Conservation (phyloP, 768 basidiomycete genomes). For the Mycena albidolilacea region DNA sequence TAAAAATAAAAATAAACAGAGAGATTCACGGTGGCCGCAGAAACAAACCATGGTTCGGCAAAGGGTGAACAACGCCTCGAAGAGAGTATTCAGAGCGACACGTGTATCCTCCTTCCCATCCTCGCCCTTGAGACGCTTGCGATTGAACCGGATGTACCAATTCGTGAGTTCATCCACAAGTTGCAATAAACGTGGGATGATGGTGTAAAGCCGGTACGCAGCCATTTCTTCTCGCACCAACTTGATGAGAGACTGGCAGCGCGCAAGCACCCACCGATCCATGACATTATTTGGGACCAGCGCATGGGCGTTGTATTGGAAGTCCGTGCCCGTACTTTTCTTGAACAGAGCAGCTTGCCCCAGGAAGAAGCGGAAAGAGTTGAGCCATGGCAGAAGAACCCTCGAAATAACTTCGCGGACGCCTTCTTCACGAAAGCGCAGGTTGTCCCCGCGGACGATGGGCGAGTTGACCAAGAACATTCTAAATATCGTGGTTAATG, state of each 20-base stretch:
- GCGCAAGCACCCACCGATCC: slow-evolving; percentile 98
- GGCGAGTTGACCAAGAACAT: slow-evolving; percentile 99
- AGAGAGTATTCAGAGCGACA: slow-evolving; percentile 93
- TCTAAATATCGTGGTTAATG: slow-evolving; percentile 54
- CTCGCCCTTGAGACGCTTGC: slow-evolving; percentile 95
- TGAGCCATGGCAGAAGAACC: slow-evolving; percentile 98
- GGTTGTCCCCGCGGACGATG: slow-evolving; percentile 96
- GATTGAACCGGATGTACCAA: slow-evolving; percentile 99
- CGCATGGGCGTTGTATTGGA: slow-evolving; percentile 91
- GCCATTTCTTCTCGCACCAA: slow-evolving; percentile 96
- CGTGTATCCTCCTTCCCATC: slow-evolving; percentile 91
- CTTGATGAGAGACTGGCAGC: slow-evolving; percentile 97
- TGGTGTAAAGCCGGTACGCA: slow-evolving; percentile 96
- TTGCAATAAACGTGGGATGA: slow-evolving; percentile 94
- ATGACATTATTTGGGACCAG: slow-evolving; percentile 92
- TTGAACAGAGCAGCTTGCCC: slow-evolving; percentile 92
- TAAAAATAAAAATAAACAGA: slow-evolving; percentile 47
- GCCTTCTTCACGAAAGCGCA: slow-evolving; percentile 98
- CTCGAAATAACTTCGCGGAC: slow-evolving; percentile 96
- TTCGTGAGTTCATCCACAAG: slow-evolving; percentile 98
- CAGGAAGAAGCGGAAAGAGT: slow-evolving; percentile 98
- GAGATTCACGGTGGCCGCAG: background rate
- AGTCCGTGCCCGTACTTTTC: slow-evolving; percentile 82
- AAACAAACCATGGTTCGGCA: slow-evolving; percentile 91
- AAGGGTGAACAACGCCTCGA: slow-evolving; percentile 94